Evolutionary conservation across 2,329 filamentous ascomycete species (phyloP), one percentile per base, ranked within the genome.

Genomic region (Ophiocordyceps camponoti-rufipedis): DNA sequence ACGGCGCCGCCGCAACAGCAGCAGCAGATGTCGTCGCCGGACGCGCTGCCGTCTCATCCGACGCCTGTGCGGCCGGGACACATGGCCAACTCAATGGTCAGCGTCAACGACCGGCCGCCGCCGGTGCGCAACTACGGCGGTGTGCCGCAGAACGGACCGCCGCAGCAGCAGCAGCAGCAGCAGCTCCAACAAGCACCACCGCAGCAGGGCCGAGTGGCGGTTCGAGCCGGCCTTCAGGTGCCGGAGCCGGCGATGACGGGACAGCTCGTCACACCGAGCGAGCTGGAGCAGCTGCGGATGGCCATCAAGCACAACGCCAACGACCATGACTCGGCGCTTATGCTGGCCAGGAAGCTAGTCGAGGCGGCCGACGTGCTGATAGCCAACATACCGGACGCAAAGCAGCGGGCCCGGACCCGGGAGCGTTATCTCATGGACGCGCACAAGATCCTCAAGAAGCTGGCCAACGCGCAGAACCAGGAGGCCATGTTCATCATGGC

Each of bases 401-500:
- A 80, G 54, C 75, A 79, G 9, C 78, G 82, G 23, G 72, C 76
- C 9, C 85, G 91, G 54, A 71, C 80, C 2, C 80, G 86, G 29
- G 89, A 96, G 54, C 80, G 80, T 47, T 96, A 89, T 58, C 68
- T 89, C 14, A 66, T 80, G 52, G 91, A 96, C 57, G 86, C 86
- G 1, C 78, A 91, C 58, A 96, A 95, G 62, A 78, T 88, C 23
- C 67, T 96, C 41, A 95, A 95, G 68, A 95, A 94, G 60, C 71
- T 96, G 10, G 78, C 80, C 8, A 74, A 73, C 44, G 70, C 69
- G 12, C 80, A 83, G 49, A 85, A 89, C 54, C 64, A 78, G 0
- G 87, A 94, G 9, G 88, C 89, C 29, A 94, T 94, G 78, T 98
- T 98, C 63, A 86, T 85, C 54, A 65, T 94, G 45, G 91, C 89